A percentile compares a stretch with the other conserved stretches of the same genome.
phyloP scores from a whole-genome alignment of 441 rosid species.

The Populus hybrid region DNA sequence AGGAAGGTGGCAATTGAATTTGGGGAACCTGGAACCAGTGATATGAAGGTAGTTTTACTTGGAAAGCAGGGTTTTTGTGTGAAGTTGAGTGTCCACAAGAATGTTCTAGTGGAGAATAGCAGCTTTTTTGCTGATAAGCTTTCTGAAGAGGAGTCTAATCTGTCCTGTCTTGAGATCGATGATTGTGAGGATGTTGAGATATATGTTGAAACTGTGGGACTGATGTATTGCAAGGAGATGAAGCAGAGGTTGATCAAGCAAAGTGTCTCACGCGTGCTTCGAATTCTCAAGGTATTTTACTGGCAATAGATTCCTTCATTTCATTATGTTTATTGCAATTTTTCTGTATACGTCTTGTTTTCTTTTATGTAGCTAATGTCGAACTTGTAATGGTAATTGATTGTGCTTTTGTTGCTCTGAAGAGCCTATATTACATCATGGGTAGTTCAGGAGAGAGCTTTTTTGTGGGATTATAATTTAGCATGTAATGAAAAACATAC shows the following conservation, averaged over 20 bases:
- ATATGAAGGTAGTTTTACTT: constrained; percentile 72
- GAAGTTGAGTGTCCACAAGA: constrained; percentile 83
- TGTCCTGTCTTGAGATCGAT: constrained; percentile 73
- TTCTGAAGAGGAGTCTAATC: constrained; percentile 46
- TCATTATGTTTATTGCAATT: constrained; percentile 11
- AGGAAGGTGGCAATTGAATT: constrained; percentile 92
- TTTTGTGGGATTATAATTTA: background rate
- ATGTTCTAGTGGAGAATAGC: constrained; percentile 66
- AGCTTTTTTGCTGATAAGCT: constrained; percentile 69
- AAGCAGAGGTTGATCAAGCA: constrained; percentile 92
- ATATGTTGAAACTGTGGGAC: constrained; percentile 86
- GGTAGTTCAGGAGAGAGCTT: background rate
- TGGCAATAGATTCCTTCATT: constrained; percentile 8
- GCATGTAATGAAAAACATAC: background rate
- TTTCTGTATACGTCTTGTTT: background rate
- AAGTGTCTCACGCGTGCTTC: constrained; percentile 83
- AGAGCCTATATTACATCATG: background rate
- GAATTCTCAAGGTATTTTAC: constrained; percentile 75
- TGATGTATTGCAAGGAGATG: constrained; percentile 94
- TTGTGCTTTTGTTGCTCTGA: background rate
- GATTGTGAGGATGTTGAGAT: constrained; percentile 87
- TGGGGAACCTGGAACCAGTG: constrained; percentile 86
- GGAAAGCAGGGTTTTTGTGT: constrained; percentile 97
- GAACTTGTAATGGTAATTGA: background rate
- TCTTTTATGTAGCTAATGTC: background rate